Percentiles rank a stretch among this genome's conserved stretches.
phyloP scores from a whole-genome alignment of 805 yeast species.

The Wickerhamiella siamensis region DNA sequence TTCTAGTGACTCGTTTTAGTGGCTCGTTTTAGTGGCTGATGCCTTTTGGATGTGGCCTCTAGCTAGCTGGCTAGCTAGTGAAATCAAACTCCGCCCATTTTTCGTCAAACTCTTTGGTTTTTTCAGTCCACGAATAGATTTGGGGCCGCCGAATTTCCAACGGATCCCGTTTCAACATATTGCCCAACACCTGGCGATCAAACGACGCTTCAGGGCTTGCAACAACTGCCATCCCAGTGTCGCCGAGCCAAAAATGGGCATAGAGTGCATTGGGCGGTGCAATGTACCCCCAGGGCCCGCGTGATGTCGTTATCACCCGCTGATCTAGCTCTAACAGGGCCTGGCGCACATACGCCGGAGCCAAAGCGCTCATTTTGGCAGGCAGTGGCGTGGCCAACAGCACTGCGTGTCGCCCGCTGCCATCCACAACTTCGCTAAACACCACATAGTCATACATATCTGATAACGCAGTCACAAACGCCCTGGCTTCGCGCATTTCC shows the following conservation, averaged over 20 bases:
- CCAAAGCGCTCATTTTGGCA: neutral
- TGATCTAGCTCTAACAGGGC: neutral
- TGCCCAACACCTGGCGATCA: neutral
- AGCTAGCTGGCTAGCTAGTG: too few relatives aligned
- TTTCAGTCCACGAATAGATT: neutral
- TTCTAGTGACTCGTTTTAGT: too few relatives aligned
- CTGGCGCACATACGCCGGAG: neutral
- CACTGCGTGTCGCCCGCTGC: neutral
- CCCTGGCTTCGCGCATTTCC: neutral
- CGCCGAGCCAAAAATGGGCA: neutral
- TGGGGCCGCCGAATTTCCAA: neutral
- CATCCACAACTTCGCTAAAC: neutral
- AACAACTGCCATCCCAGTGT: neutral
- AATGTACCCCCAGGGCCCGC: neutral
- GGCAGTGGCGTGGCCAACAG: neutral
- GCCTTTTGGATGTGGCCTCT: too few relatives aligned
- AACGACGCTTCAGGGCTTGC: neutral
- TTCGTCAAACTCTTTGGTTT: slow-evolving; percentile 9
- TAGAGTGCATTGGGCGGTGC: neutral
- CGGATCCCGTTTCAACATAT: neutral
- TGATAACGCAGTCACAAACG: neutral
- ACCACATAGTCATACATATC: neutral
- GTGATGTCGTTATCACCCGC: neutral
- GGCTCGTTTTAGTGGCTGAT: too few relatives aligned
- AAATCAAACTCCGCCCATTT: neutral